Evolutionary conservation across 495 filamentous ascomycete genomes (phyloP).

Genomic region (Friedmanniomyces simplex): DNA sequence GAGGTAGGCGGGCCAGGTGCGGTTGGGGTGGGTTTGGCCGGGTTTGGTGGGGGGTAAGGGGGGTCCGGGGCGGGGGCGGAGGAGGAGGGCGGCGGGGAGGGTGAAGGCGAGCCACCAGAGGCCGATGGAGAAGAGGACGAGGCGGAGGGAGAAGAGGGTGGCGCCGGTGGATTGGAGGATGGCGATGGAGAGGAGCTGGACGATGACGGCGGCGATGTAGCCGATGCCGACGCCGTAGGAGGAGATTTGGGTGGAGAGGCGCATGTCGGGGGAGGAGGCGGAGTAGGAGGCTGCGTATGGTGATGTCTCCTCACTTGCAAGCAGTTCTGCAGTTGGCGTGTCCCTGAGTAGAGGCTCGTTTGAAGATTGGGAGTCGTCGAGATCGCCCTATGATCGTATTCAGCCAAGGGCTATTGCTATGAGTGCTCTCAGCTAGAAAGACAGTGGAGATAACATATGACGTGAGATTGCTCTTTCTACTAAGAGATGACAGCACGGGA

Average conservation of each 20-base stretch:
- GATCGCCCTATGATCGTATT: not conserved
- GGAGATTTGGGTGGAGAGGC: constrained; percentile 35
- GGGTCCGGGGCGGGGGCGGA: constrained; percentile 83
- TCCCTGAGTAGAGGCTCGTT: constrained; percentile 15
- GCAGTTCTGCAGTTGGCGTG: constrained; percentile 27
- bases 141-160: constrained; percentile 22
- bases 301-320: constrained; percentile 19
- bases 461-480: no score
- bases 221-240: constrained; percentile 36
- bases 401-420: not conserved
- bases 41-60: constrained; percentile 41
- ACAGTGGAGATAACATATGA: no score
- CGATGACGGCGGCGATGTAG: constrained; percentile 32
- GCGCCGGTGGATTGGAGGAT: constrained; percentile 23
- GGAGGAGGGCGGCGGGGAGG: constrained; percentile 78
- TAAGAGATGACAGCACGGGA: not conserved
- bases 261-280: constrained; percentile 26
- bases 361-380: not conserved
- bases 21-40: no score
- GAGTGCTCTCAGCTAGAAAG: no score
- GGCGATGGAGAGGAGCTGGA: constrained; percentile 32
- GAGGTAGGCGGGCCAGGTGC: constrained; percentile 53
- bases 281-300: constrained; percentile 18
- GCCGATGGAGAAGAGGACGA: constrained; percentile 69
- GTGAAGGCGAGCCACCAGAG: constrained; percentile 94